Base-by-base conservation (phyloP, 1,284 basidiomycete genomes). In the Fomitopsis schrenkii region DNA sequence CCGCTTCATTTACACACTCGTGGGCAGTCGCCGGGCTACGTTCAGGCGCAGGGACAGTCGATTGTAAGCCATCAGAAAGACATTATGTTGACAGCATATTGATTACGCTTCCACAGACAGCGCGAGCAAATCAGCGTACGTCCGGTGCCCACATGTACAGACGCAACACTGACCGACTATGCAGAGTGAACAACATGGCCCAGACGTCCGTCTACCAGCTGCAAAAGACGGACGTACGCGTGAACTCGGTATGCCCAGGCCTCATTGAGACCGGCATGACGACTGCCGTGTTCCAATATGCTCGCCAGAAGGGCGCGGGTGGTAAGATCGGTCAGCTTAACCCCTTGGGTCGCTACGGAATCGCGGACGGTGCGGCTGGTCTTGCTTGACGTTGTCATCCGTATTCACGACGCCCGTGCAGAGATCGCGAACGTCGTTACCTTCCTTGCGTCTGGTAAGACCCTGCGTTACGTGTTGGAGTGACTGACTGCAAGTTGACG, bases 181-280 rank as follows among this genome's bases (percentile, higher is more conserved):
- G 8, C 63, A 93, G 89, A 7, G 92, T 95, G 38, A 94, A 94
- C 73, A 93, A 87, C 50, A 85, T 97, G 62, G 95, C 93, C 4
- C 85, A 93, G 68, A 94, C 90, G 1, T 80, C 87, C 7, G 83
- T 88, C 1, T 93, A 90, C 74, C 92, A 95, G 73, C 81, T 97
- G n/a, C 82, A 86, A 62, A 88, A 83, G 66, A 88, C 87, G 1
- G 91, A 94, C 72, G 82, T 98, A 64, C 88, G 95, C 42, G 90
- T 97, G 64, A 97, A 97, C 74, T 85, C 91, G 17, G 86, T 97
- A 64, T 96, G 94, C 70, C 95, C 95, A 2, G 95, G 95, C 19
- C 76, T 97, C 55, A 95, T 97, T 68, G 91, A 96, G 76, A 96
- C 94, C 1, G 90, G 88, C 40, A 95, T 96, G 93, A 95, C 95